A percentile compares a stretch with the other conserved stretches of the same genome.
These are phyloP conservation scores for Macadamia integrifolia DNA, from an alignment of 164 flowering plant species.

Conservation along the genomic window DNA sequence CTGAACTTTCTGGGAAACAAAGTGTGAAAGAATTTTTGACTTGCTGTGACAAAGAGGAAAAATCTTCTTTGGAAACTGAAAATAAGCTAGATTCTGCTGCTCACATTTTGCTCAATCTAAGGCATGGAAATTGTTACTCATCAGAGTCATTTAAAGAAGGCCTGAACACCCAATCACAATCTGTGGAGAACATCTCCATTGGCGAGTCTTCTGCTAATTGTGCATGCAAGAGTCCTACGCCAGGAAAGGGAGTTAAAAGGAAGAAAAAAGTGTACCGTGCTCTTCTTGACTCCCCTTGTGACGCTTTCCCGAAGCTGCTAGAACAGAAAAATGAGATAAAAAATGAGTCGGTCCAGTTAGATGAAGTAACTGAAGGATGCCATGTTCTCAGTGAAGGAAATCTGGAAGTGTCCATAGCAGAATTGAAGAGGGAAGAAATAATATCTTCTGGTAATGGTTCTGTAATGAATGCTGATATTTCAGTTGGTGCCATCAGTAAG, in stretches of 20 bases:
- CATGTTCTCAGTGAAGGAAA: neutral
- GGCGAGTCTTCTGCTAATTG: neutral
- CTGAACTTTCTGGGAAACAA: neutral
- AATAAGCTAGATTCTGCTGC: neutral
- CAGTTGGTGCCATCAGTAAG: neutral
- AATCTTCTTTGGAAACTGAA: neutral
- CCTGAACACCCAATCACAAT: neutral
- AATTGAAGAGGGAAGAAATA: conserved; percentile 4
- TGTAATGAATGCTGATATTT: conserved; percentile 6
- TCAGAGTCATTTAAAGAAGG: neutral
- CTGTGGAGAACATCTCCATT: neutral
- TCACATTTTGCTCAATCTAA: too few species aligned
- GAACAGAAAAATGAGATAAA: conserved; percentile 6
- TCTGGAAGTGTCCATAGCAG: neutral
- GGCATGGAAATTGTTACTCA: too few species aligned
- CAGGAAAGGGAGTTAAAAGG: neutral
- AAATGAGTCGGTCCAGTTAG: neutral
- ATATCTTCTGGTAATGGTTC: neutral
- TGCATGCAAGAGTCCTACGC: neutral
- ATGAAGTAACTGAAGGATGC: neutral
- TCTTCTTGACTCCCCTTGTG: too few species aligned
- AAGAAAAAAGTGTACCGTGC: too few species aligned
- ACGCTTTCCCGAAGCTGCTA: neutral
- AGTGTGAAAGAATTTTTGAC: neutral
- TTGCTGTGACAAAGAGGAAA: neutral